A percentile compares a stretch with the other conserved stretches of the same genome.
Conservation (phyloP, 2,329 filamentous ascomycete species). For the Aureobasidium mangrovei region DNA sequence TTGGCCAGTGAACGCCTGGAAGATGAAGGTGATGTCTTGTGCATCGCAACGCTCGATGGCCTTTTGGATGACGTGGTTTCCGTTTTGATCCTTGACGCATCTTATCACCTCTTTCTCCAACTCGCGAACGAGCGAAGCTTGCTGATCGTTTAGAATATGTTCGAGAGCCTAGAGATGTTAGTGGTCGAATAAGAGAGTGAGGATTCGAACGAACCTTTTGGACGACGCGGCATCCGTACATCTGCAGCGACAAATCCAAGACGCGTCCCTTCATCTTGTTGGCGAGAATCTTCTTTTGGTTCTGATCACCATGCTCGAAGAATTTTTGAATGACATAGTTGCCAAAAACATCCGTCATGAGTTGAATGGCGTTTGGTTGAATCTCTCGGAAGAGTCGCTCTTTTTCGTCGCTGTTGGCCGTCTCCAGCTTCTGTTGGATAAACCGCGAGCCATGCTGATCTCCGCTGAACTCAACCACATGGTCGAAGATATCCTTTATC, state of each 20-base stretch:
- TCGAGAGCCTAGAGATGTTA: conserved; percentile 56
- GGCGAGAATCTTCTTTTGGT: conserved; percentile 81
- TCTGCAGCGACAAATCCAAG: conserved; percentile 68
- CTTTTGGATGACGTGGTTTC: conserved; percentile 95
- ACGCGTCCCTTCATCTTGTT: conserved; percentile 83
- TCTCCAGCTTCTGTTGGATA: conserved; percentile 86
- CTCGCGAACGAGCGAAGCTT: conserved; percentile 74
- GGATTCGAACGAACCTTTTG: conserved; percentile 58
- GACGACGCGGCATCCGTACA: conserved; percentile 91
- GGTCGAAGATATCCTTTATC: conserved; percentile 64
- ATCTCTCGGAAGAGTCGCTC: conserved; percentile 85
- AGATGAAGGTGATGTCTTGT: conserved; percentile 74
- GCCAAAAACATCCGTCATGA: conserved; percentile 95
- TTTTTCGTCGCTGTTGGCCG: conserved; percentile 92
- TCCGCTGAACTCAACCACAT: conserved; percentile 89
- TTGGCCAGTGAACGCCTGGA: conserved; percentile 67
- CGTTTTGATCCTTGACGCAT: conserved; percentile 79
- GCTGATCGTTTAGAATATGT: conserved; percentile 84
- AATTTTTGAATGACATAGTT: conserved; percentile 99
- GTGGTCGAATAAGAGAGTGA: background rate
- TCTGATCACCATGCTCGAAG: conserved; percentile 90
- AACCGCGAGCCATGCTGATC: conserved; percentile 94
- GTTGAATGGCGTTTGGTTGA: conserved; percentile 68
- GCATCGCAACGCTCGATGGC: conserved; percentile 73
- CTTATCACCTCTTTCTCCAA: conserved; percentile 66